Base-by-base conservation (phyloP, 2,329 filamentous ascomycete genomes). In the Akanthomyces dipterigenus region DNA sequence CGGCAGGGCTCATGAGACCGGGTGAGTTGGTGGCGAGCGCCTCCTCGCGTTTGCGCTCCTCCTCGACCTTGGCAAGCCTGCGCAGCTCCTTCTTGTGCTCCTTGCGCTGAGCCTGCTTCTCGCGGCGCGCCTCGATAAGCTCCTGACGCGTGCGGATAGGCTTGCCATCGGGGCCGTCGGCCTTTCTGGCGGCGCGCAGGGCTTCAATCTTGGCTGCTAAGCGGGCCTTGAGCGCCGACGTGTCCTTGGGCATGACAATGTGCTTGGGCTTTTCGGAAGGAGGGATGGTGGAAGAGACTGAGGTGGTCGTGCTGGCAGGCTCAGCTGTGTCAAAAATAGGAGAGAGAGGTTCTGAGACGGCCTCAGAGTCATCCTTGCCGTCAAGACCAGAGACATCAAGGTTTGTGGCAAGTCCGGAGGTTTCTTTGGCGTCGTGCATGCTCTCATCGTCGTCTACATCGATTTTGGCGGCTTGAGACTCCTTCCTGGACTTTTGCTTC, bases 71-170 rank as follows among this genome's bases (percentile, higher is more conserved):
- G 22, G 89, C 88, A 68, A 90, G 83, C 65, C 84, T 80, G 49
- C 93, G 85, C 62, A 92, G 78, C 70, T 93, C 90, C 75, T 96
- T 95, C 79, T 96, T 98, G 70, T 93, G 89, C 24, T 87, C 87
- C 72, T 93, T 93, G 64, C 91, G 86, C 73, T 92, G 86, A 63
- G 91, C 88, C 72, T 96, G 90, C 77, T 96, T 97, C 71, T 87
- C 86, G 65, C 95, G 86, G 46, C 95, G 86, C 49, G 90, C 85
- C 75, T 98, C 95, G 68, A 99, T 91, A 14, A 99, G 83, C 71
- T 98, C 93, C 75, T 96, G 89, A 64, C 95, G 86, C 63, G 91
- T 96, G 65, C 89, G 87, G 62, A 93, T 90, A 18, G 73, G 73
- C 69, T 89, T 88, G 63, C 91, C 91, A 67, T 96, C 87, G 1